Conservation (phyloP, 1,139 yeast genomes). For the Sugiyamaella neomexicana region DNA sequence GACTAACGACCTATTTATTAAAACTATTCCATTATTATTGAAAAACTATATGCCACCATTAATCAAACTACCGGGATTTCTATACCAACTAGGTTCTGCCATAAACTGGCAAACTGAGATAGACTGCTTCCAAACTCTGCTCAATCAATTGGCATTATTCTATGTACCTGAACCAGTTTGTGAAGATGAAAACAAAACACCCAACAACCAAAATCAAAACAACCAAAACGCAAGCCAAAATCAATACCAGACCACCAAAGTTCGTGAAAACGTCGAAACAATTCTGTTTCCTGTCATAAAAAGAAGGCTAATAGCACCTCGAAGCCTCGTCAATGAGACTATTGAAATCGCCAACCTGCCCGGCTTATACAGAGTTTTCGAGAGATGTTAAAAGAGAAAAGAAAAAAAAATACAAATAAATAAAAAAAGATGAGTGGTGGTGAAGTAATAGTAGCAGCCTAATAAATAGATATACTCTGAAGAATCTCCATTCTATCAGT, state of each 20-base stretch:
- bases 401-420: constrained; percentile 11
- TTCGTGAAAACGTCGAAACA: constrained; percentile 49
- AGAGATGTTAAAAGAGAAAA: constrained; percentile 56
- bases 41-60: constrained; percentile 63
- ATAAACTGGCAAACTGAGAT: constrained; percentile 69
- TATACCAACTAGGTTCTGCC: constrained; percentile 57
- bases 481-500: constrained; percentile 35
- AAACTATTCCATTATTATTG: constrained; percentile 65
- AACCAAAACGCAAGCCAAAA: background rate
- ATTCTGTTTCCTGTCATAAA: constrained; percentile 67
- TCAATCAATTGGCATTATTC: constrained; percentile 68
- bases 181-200: constrained; percentile 23
- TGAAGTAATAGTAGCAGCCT: constrained; percentile 2
- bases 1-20: constrained; percentile 23
- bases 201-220: no score
- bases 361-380: constrained; percentile 87
- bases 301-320: constrained; percentile 65
- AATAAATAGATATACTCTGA: constrained; percentile 24
- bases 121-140: constrained; percentile 62
- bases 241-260: background rate
- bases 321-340: constrained; percentile 52
- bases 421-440: constrained; percentile 7
- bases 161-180: constrained; percentile 65
- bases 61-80: constrained; percentile 63
- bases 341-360: constrained; percentile 90